These are phyloP conservation scores for Mariannaea sp. DNA, from an alignment of 2,329 filamentous ascomycete genomes.

Conservation along the genomic window DNA sequence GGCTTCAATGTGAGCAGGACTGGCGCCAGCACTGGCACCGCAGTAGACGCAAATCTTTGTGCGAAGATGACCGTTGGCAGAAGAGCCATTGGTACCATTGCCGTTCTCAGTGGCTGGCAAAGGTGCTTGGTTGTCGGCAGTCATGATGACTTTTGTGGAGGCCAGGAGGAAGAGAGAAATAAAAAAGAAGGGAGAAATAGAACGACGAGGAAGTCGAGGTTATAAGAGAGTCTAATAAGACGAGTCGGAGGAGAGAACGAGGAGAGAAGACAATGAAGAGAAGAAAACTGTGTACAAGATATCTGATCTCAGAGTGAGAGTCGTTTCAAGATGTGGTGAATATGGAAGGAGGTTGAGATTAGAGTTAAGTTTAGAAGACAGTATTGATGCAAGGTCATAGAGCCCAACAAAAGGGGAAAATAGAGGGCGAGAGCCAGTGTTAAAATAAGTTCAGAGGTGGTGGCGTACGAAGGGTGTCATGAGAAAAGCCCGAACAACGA, in stretches of 20 bases:
- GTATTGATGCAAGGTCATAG: no score
- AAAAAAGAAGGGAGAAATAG: background rate
- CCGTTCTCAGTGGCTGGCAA: constrained; percentile 32
- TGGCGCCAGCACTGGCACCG: constrained; percentile 76
- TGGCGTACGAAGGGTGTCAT: constrained; percentile 25
- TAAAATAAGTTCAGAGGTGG: background rate
- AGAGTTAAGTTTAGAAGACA: background rate
- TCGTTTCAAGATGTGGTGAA: background rate
- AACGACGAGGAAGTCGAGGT: background rate
- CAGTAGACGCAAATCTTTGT: constrained; percentile 93
- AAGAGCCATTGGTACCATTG: constrained; percentile 29
- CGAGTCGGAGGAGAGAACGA: background rate
- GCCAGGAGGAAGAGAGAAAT: background rate
- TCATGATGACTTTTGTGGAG: constrained; percentile 34
- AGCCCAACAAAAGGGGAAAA: no score
- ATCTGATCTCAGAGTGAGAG: background rate
- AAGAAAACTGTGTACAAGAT: background rate
- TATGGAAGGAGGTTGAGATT: constrained; percentile 10
- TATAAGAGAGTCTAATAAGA: background rate
- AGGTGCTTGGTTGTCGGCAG: constrained; percentile 33
- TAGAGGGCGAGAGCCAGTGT: constrained; percentile 1
- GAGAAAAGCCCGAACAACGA: constrained; percentile 11
- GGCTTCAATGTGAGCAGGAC: constrained; percentile 75
- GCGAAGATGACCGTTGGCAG: constrained; percentile 42
- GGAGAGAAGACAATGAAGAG: background rate